These are phyloP conservation scores for Neurospora tetraspora DNA, from an alignment of 495 filamentous ascomycete species.

Conservation along the genomic window DNA sequence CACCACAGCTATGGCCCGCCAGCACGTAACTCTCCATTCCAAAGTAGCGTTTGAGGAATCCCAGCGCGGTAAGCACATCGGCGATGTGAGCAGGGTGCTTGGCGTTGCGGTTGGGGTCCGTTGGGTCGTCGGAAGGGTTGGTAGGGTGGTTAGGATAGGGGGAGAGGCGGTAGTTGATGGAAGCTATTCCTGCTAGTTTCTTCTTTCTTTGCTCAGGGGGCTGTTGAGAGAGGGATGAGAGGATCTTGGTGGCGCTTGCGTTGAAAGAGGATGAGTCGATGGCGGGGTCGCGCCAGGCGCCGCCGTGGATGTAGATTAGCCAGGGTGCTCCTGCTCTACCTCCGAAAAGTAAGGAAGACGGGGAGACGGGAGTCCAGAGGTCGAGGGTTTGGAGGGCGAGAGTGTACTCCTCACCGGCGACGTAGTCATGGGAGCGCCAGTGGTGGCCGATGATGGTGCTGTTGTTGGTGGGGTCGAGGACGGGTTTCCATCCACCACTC, in stretches of 20 bases:
- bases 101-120: slow-evolving; percentile 26
- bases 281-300: slow-evolving; percentile 75
- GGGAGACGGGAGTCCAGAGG: slow-evolving; percentile 11
- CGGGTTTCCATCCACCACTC: not conserved
- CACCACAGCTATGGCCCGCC: slow-evolving; percentile 69
- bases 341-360: no score
- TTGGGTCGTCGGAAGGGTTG: slow-evolving; percentile 22
- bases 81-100: slow-evolving; percentile 64
- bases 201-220: slow-evolving; percentile 8
- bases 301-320: slow-evolving; percentile 72
- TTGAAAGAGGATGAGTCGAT: slow-evolving; percentile 40
- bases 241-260: slow-evolving; percentile 7
- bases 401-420: not conserved
- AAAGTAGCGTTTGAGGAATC: slow-evolving; percentile 45
- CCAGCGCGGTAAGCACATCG: slow-evolving; percentile 56
- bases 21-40: slow-evolving; percentile 45
- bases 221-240: not conserved
- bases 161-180: slow-evolving; percentile 72
- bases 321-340: no score
- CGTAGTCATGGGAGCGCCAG: not conserved
- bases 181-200: slow-evolving; percentile 52
- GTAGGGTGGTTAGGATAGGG: slow-evolving; percentile 54
- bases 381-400: slow-evolving; percentile 15
- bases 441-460: slow-evolving; percentile 10
- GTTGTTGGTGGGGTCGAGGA: not conserved